Percentiles rank a stretch among this genome's conserved stretches.
These are phyloP conservation scores for Lactarius evosmus DNA, from an alignment of 768 basidiomycete genomes.

Conservation along the genomic window DNA sequence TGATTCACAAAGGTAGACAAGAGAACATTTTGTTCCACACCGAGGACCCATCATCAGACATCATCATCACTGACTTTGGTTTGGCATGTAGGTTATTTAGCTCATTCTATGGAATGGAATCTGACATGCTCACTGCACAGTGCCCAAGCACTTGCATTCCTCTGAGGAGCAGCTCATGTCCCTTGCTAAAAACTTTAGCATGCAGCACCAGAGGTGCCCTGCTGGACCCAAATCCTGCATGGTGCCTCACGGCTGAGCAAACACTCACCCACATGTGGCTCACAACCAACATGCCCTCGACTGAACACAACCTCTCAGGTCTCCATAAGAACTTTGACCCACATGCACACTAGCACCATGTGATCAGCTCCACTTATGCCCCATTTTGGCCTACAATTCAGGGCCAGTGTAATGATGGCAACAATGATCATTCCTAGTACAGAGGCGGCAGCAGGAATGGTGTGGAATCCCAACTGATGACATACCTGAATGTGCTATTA, in stretches of 20 bases:
- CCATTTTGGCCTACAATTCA: not conserved
- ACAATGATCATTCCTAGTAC: not conserved
- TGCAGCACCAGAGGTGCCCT: conserved; percentile 86
- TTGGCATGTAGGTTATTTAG: conserved; percentile 77
- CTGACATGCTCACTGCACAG: conserved; percentile 44
- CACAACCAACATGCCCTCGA: conserved; percentile 58
- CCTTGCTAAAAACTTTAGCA: conserved; percentile 80
- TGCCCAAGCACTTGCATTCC: conserved; percentile 76
- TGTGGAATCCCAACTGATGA: not conserved
- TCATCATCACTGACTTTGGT: conserved; percentile 98
- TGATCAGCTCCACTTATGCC: conserved; percentile 52
- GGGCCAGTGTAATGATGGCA: not conserved
- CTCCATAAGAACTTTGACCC: conserved; percentile 83
- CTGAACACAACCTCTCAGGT: conserved; percentile 73
- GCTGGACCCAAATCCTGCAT: conserved; percentile 64
- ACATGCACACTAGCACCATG: conserved; percentile 65
- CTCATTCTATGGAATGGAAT: not conserved
- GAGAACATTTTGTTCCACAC: conserved; percentile 95
- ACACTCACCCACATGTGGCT: conserved; percentile 80
- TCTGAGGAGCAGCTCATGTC: conserved; percentile 67
- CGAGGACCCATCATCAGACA: conserved; percentile 63
- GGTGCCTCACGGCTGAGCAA: conserved; percentile 69
- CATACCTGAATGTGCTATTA: not conserved
- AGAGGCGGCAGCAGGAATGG: not conserved
- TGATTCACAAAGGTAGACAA: conserved; percentile 47